Evolutionary conservation across 306 rosid species (phyloP), one percentile per base, ranked within the genome.

Genomic region (Corylus avellana): DNA sequence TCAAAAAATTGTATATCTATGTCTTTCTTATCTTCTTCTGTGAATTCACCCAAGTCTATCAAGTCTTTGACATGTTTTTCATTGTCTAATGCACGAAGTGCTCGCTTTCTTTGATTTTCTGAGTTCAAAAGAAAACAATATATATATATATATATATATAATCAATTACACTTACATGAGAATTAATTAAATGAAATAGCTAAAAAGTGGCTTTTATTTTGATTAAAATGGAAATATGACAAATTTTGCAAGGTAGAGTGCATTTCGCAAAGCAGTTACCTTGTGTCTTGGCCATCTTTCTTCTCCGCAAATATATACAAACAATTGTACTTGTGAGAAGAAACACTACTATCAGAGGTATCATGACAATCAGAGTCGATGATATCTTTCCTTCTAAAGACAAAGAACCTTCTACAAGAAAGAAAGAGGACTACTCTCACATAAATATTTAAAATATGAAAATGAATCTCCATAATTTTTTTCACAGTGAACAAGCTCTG

Each of bases 1-100:
- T 72, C 16, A 37, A 72, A 87, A 57, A 37, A 75, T 2, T 91
- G 86, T 5, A 91, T 86, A 8, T 80, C 88, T 12, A 87, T 42
- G 32, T 76, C 84, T 70, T 78, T 72, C 17, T 46, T 78, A 29
- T 76, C 77, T 46, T 76, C 78, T 79, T 84, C 87, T 84, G 74
- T 82, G 35, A 86, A 75, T 2, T 57, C 56, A n/a, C 47, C 68
- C 2, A 80, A 75, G 32, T 68, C 83, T 6, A 85, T 80, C 47
- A 86, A 39, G 20, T n/a, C 82, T 59, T 74, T 85, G 46, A 82
- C 80, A 1, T 35, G 77, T 58, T 20, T 74, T 46, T 79, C 86
- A 22, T 58, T 84, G 4, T 72, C 82, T 6, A 81, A 13, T 20
- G 81, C 17, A n/a, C 16, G 72, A 16, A 73, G 64, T 13, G 11